Evolutionary conservation across 208 protist genomes (phyloP), one percentile per base, ranked within the genome.

Genomic region (Porcisia hertigi): DNA sequence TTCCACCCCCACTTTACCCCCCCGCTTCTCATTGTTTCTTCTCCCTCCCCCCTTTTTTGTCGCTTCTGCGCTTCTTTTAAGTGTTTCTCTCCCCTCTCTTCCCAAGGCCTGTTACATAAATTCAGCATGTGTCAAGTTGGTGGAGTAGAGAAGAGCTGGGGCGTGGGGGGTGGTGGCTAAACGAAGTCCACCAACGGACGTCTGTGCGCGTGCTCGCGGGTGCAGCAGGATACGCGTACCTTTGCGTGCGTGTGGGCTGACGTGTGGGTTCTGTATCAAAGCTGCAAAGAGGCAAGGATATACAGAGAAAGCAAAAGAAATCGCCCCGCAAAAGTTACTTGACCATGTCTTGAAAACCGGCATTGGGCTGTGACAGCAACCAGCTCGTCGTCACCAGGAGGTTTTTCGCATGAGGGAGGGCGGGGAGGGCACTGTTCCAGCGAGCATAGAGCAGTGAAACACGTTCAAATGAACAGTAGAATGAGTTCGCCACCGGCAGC

Each of bases 161-260:
- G 18, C 1, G n/a, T 23, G 30, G 30, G 30, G 30, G 30, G 30
- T 0, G 30, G n/a, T 67, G 20, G 41, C 63, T 52, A 11, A 67
- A 67, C 25, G 20, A 43, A 25, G 63, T 7, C 16, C 25, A 3
- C 4, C 41, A 39, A 52, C 23, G 63, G 47, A 30, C 47, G 39
- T 25, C 41, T 67, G 39, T 11, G 63, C 60, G 14, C 39, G 9
- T n/a, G 36, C 25, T 25, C 39, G 59, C 18, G 34, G 3, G 25
- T 30, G 30, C 30, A 30, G 30, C 12, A 41, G 55, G 6, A 39
- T 41, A 58, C 20, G 14, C 8, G 9, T 7, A 41, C 70, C 30
- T 77, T 54, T 77, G 3, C 69, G 36, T 59, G 41, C 62, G 39
- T 67, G 7, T 3, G 7, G 47, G 63, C 63, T 67, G n/a, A 39